These are phyloP conservation scores for Lasiosphaeria hispida DNA, from an alignment of 495 filamentous ascomycete species.

Conservation along the genomic window DNA sequence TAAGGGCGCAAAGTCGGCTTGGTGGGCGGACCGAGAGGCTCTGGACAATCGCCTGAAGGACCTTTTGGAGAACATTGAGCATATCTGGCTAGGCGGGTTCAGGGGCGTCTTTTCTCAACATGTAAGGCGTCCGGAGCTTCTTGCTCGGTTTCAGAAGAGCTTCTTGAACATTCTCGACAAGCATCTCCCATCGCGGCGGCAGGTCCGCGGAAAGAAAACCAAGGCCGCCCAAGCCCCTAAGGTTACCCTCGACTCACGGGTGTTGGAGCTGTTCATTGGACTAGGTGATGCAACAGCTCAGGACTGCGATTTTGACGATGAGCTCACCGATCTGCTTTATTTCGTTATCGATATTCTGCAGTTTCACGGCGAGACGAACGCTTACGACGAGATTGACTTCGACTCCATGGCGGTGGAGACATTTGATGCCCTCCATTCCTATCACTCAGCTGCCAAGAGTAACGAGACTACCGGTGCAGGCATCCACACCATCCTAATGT, in stretches of 20 bases:
- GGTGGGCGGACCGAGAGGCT: conserved; percentile 83
- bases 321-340: conserved; percentile 83
- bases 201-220: conserved; percentile 45
- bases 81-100: conserved; percentile 93
- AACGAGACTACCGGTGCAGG: conserved; percentile 32
- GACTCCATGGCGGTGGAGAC: conserved; percentile 85
- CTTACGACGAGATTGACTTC: conserved; percentile 97
- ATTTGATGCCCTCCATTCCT: conserved; percentile 72
- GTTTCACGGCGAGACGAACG: conserved; percentile 93
- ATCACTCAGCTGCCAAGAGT: conserved; percentile 58
- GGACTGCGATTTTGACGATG: conserved; percentile 74
- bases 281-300: conserved; percentile 68
- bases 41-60: conserved; percentile 75
- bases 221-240: conserved; percentile 34
- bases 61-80: conserved; percentile 80
- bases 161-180: conserved; percentile 84
- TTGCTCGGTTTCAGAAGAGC: conserved; percentile 69
- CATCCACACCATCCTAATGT: conserved; percentile 84
- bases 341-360: conserved; percentile 96
- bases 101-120: conserved; percentile 82
- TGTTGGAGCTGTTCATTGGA: conserved; percentile 85
- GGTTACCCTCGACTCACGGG: conserved; percentile 67
- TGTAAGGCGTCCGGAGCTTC: conserved; percentile 52
- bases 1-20: conserved; percentile 67
- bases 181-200: conserved; percentile 81